phyloP scores from a whole-genome alignment of 768 basidiomycete genomes.

The Phanerochaete carnosa region DNA sequence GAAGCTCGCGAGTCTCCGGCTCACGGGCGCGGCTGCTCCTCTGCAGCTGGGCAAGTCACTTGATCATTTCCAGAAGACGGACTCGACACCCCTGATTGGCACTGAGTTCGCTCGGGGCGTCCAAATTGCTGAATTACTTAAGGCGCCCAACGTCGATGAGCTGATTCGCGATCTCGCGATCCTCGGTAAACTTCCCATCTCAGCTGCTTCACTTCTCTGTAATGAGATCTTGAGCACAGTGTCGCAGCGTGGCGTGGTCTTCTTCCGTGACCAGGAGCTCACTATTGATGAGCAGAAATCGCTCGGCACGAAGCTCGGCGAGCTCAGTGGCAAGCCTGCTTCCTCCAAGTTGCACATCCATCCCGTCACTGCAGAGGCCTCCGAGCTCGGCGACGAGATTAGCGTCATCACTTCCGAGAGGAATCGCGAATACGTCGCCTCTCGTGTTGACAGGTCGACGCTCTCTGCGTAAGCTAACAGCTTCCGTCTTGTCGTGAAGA shows the following conservation, averaged over 20 bases:
- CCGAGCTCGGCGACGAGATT: conserved; percentile 14
- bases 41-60: conserved; percentile 4
- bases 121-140: conserved; percentile 45
- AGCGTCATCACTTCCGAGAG: conserved; percentile 14
- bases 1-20: not conserved
- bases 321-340: conserved; percentile 15
- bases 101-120: conserved; percentile 44
- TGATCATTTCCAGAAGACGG: not conserved
- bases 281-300: conserved; percentile 27
- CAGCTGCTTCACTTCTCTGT: not conserved
- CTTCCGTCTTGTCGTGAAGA: not conserved
- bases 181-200: conserved; percentile 18
- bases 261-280: conserved; percentile 33
- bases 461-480: conserved; percentile 9
- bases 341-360: conserved; percentile 15
- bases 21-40: conserved; percentile 4
- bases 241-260: conserved; percentile 25
- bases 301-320: conserved; percentile 27
- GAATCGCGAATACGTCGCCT: not conserved
- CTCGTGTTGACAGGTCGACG: conserved; percentile 5
- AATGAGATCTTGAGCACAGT: not conserved
- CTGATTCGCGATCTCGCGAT: conserved; percentile 52
- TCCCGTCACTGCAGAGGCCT: conserved; percentile 12
- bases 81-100: conserved; percentile 50
- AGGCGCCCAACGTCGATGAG: conserved; percentile 42